Percentiles rank a stretch among this genome's conserved stretches.
Conservation (phyloP, 768 basidiomycete genomes). For the Cystobasidium onofrii region DNA sequence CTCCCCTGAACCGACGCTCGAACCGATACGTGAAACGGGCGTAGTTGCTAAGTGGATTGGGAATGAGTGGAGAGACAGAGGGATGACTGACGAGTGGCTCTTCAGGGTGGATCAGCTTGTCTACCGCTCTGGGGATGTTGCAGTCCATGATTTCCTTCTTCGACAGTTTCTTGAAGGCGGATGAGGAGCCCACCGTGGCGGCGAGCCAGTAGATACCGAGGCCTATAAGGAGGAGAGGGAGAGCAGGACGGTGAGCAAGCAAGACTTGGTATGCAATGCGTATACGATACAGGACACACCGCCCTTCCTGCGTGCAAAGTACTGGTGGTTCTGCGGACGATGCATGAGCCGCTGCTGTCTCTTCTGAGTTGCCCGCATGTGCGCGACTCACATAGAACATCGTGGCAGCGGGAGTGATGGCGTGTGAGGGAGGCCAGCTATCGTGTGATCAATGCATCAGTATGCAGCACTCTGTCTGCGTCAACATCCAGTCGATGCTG, state of each 20-base stretch:
- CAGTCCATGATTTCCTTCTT: conserved; percentile 25
- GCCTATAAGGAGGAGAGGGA: conserved; percentile 6
- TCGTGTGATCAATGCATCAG: background rate
- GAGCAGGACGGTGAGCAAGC: background rate
- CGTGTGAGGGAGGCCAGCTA: background rate
- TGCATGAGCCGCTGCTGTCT: background rate
- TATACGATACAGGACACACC: background rate
- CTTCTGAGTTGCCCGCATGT: background rate
- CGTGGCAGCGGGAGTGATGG: background rate
- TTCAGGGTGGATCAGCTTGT: conserved; percentile 27
- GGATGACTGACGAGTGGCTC: conserved; percentile 17
- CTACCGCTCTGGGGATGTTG: conserved; percentile 8
- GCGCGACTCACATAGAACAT: conserved; percentile 7
- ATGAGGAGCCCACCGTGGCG: background rate
- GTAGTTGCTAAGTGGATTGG: background rate
- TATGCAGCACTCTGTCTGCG: background rate
- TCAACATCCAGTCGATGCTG: background rate
- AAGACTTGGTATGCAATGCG: background rate
- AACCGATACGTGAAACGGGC: background rate
- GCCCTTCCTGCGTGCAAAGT: background rate
- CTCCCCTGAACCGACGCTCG: background rate
- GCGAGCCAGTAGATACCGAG: conserved; percentile 24
- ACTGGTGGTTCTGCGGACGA: background rate
- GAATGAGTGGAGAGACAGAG: background rate
- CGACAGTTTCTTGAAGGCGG: conserved; percentile 14